Percentiles rank a stretch among this genome's conserved stretches.
These are phyloP conservation scores for Nephelium lappaceum DNA, from an alignment of 345 rosid genomes.

Conservation along the genomic window DNA sequence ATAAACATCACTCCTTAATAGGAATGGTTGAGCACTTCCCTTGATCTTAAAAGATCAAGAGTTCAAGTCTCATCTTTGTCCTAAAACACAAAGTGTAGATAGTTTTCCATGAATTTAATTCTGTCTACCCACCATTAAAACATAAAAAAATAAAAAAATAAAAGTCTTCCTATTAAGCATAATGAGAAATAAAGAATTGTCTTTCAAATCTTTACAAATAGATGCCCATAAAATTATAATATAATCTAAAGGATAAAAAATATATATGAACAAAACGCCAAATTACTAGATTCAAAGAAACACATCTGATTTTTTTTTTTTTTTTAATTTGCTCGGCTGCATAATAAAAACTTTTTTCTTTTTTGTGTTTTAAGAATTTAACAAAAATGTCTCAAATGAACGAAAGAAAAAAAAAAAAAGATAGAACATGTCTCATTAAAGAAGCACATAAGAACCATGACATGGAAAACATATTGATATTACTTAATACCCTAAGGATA, in stretches of 20 bases:
- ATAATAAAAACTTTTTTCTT: not conserved
- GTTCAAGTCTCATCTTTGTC: too few relatives aligned
- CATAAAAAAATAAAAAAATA: too few relatives aligned
- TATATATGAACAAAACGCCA: not conserved
- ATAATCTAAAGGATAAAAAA: not conserved
- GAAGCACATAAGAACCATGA: not conserved
- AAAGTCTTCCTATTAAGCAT: not conserved
- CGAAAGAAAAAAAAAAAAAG: not conserved
- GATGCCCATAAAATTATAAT: too few relatives aligned
- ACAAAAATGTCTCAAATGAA: not conserved
- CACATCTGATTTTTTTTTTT: not conserved
- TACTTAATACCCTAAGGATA: not conserved
- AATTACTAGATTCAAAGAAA: not conserved
- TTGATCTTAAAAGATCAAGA: too few relatives aligned
- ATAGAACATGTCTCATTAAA: not conserved
- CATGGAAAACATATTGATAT: not conserved
- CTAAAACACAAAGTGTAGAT: too few relatives aligned
- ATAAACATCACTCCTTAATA: too few relatives aligned
- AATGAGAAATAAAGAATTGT: too few relatives aligned
- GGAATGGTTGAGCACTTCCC: too few relatives aligned
- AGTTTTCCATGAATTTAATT: too few relatives aligned
- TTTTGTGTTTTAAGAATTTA: not conserved
- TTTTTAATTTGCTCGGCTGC: not conserved
- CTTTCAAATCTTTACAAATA: too few relatives aligned
- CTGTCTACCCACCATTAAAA: too few relatives aligned